A percentile compares a stretch with the other conserved stretches of the same genome.
Conservation (phyloP, 805 yeast genomes). For the Kodamaea neixiangensis region DNA sequence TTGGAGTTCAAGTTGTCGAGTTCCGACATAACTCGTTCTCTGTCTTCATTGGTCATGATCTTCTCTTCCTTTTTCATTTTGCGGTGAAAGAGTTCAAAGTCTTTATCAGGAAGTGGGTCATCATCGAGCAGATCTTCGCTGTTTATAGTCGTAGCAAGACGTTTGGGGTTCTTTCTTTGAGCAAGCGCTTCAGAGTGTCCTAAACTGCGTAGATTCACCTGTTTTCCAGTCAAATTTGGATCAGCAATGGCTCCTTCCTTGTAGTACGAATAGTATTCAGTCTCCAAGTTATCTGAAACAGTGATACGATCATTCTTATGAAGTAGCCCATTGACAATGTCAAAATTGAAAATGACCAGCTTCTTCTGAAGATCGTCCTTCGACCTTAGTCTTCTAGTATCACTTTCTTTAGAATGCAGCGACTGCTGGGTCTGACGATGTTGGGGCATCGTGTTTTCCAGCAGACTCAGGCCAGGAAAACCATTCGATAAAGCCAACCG, state of each 20-base stretch:
- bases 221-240: slow-evolving; percentile 7
- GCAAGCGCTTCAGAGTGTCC: neutral
- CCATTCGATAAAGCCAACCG: neutral
- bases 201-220: slow-evolving; percentile 13
- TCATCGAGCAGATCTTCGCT: slow-evolving; percentile 6
- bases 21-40: slow-evolving; percentile 53
- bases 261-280: slow-evolving; percentile 16
- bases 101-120: slow-evolving; percentile 49
- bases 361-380: slow-evolving; percentile 19
- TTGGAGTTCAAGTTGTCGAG: slow-evolving; percentile 55
- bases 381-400: slow-evolving; percentile 26
- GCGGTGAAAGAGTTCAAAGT: slow-evolving; percentile 51
- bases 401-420: neutral
- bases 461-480: neutral
- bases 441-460: neutral
- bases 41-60: slow-evolving; percentile 56
- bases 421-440: neutral
- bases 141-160: neutral
- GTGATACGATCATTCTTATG: slow-evolving; percentile 23
- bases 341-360: slow-evolving; percentile 35
- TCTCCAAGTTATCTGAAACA: slow-evolving; percentile 9
- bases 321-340: slow-evolving; percentile 29
- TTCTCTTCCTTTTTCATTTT: slow-evolving; percentile 66
- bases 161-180: neutral
- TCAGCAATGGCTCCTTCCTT: slow-evolving; percentile 15